Conservation (phyloP, 352 stramenopile species). For the Phytopythium kandeliae region DNA sequence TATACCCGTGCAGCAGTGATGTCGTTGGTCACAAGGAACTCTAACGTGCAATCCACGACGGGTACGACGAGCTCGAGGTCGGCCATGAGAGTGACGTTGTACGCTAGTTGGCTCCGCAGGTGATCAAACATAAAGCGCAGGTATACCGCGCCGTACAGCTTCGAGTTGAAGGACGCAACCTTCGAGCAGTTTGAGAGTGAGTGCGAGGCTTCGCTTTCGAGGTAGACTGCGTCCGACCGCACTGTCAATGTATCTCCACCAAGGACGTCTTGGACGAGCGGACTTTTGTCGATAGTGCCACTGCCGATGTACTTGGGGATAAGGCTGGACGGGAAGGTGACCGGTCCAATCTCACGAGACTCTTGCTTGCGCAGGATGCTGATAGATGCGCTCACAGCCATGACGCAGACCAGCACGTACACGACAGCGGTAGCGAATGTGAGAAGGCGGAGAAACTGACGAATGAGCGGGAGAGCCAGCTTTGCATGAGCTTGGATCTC, state of each 20-base stretch:
- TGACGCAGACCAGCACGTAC: neutral
- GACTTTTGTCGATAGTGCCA: conserved; percentile 22
- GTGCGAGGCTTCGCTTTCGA: conserved; percentile 12
- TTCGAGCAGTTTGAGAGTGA: conserved; percentile 14
- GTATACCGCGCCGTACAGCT: conserved; percentile 18
- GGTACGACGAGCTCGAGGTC: conserved; percentile 19
- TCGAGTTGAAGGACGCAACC: conserved; percentile 9
- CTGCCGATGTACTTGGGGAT: conserved; percentile 22
- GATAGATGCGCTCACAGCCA: neutral
- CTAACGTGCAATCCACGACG: conserved; percentile 19
- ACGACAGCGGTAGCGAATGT: neutral
- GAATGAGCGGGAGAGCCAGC: neutral
- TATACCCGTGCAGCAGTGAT: conserved; percentile 13
- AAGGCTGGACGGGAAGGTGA: conserved; percentile 7
- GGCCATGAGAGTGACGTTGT: conserved; percentile 25
- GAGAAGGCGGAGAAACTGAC: neutral
- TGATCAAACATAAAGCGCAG: conserved; percentile 12
- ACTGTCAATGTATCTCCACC: conserved; percentile 17
- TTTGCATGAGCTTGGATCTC: no score
- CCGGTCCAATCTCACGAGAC: neutral
- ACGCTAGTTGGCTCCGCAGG: conserved; percentile 15
- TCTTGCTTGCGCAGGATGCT: neutral
- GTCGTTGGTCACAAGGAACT: conserved; percentile 12
- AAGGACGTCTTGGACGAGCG: conserved; percentile 19
- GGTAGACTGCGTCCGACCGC: conserved; percentile 22